phyloP scores from a whole-genome alignment of 768 basidiomycete genomes.

The Rhodotorula toruloides region DNA sequence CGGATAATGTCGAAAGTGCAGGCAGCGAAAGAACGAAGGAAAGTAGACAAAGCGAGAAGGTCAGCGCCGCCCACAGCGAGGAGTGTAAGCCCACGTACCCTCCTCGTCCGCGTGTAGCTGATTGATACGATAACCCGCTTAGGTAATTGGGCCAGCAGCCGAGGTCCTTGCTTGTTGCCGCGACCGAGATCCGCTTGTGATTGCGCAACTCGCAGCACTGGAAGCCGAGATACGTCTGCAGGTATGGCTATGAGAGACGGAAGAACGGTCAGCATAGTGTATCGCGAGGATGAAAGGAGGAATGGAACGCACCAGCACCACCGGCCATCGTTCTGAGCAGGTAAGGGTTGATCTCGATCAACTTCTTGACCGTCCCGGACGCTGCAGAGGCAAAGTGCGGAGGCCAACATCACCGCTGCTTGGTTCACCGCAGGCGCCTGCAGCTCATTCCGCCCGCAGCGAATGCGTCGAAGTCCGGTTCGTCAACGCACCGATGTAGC shows the following conservation, averaged over 20 bases:
- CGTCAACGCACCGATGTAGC: constrained; percentile 75
- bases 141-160: too few relatives aligned
- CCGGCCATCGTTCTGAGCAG: constrained; percentile 99
- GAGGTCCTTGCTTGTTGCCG: constrained; percentile 96
- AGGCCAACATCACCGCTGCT: too few relatives aligned
- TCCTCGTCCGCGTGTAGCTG: too few relatives aligned
- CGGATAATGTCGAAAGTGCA: too few relatives aligned
- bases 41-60: too few relatives aligned
- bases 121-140: too few relatives aligned
- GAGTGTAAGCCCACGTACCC: too few relatives aligned
- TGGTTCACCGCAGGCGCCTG: too few relatives aligned
- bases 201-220: constrained; percentile 97
- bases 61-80: too few relatives aligned
- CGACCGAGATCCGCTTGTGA: constrained; percentile 91
- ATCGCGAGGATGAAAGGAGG: not conserved
- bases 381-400: constrained; percentile 59
- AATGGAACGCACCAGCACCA: constrained; percentile 67
- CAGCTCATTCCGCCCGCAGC: too few relatives aligned
- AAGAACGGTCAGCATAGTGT: not conserved
- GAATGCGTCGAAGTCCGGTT: too few relatives aligned
- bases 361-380: constrained; percentile 91
- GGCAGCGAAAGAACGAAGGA: too few relatives aligned
- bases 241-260: constrained; percentile 5
- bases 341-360: constrained; percentile 99
- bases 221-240: constrained; percentile 85